phyloP scores from a whole-genome alignment of 305 asterid species.

The Fraxinus ornus region DNA sequence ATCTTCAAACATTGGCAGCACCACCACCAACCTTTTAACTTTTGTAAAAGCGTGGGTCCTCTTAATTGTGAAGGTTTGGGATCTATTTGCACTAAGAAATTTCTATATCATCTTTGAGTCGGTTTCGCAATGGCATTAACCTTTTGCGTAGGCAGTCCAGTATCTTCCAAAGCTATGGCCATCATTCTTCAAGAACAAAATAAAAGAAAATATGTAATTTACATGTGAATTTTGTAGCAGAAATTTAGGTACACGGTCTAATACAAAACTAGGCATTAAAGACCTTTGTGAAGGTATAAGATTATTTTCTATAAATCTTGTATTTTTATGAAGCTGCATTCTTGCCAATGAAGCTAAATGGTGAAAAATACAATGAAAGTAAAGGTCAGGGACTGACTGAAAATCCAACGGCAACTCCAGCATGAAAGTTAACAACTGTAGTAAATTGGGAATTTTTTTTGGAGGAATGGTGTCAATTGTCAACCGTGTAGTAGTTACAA shows the following conservation, averaged over 20 bases:
- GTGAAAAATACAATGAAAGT: neutral
- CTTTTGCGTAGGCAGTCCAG: conserved; percentile 47
- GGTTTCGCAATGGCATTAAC: conserved; percentile 33
- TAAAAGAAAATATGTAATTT: neutral
- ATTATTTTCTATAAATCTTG: neutral
- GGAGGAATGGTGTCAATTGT: neutral
- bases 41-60: neutral
- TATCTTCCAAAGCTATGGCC: conserved; percentile 66
- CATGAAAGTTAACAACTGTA: conserved; percentile 53
- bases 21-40: neutral
- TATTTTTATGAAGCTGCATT: neutral
- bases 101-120: conserved; percentile 77
- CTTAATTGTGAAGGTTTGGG: neutral
- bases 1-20: neutral
- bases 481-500: conserved; percentile 88
- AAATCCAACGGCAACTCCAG: conserved; percentile 83
- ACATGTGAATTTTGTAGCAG: neutral
- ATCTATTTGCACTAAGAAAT: neutral
- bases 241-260: neutral
- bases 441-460: neutral
- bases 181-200: conserved; percentile 47
- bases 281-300: neutral
- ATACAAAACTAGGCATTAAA: neutral
- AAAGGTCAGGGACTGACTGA: conserved; percentile 48
- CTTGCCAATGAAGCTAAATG: neutral